Conservation (phyloP, 1,139 yeast species). For the Lizanozyma gosingica region DNA sequence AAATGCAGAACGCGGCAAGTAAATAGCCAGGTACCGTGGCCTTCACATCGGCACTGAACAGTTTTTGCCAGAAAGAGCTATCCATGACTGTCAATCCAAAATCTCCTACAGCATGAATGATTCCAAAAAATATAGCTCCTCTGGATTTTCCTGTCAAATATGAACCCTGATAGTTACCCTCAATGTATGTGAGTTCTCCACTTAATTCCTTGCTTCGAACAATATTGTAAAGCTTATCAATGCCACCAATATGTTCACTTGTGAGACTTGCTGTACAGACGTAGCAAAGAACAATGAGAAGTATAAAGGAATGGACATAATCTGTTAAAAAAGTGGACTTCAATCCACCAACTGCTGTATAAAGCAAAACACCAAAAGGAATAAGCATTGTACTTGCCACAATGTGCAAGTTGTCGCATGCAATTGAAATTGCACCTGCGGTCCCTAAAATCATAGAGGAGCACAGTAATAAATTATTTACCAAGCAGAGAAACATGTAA, state of each 20-base stretch:
- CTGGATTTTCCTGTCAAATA: constrained; percentile 25
- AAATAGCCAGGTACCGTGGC: constrained; percentile 32
- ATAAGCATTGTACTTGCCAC: constrained; percentile 26
- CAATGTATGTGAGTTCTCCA: too few species aligned
- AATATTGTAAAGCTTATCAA: constrained; percentile 21
- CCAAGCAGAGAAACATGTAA: constrained; percentile 22
- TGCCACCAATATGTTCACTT: constrained; percentile 20
- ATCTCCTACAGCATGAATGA: constrained; percentile 20
- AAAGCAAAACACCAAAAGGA: constrained; percentile 28
- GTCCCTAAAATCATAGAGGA: constrained; percentile 31
- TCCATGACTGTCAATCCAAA: constrained; percentile 24
- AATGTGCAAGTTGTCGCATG: constrained; percentile 24
- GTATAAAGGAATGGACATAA: constrained; percentile 25
- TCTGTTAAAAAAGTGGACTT: constrained; percentile 33
- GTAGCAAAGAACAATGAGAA: constrained; percentile 21
- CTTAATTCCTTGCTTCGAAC: too few species aligned
- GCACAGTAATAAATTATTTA: constrained; percentile 24
- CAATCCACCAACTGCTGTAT: constrained; percentile 33
- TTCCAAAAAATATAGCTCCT: constrained; percentile 22
- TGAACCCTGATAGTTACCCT: constrained; percentile 26
- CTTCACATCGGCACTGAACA: constrained; percentile 23
- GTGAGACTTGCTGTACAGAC: constrained; percentile 19
- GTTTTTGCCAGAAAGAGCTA: constrained; percentile 26
- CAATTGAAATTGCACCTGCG: constrained; percentile 24
- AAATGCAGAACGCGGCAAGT: constrained; percentile 22